Evolutionary conservation across 768 basidiomycete species (phyloP).

Genomic region (Plicaturopsis crispa): DNA sequence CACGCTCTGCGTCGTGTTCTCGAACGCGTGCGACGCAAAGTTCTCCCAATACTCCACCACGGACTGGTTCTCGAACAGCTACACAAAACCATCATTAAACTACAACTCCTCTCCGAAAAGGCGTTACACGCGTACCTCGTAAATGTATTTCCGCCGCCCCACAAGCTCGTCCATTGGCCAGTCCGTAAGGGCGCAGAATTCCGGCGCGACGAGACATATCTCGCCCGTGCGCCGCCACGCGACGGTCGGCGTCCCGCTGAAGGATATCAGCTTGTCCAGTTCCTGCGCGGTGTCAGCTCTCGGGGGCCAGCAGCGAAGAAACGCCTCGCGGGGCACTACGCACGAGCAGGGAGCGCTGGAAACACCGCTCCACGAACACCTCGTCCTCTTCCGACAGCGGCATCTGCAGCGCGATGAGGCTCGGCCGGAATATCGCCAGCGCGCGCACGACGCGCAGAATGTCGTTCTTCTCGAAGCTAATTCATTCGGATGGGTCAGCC

Average conservation of each 20-base stretch:
- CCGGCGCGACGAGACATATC: slow-evolving; percentile 92
- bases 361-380: slow-evolving; percentile 91
- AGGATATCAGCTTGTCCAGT: slow-evolving; percentile 94
- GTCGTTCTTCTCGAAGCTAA: slow-evolving; percentile 93
- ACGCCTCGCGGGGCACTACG: slow-evolving; percentile 19
- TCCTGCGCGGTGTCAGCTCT: slow-evolving; percentile 51
- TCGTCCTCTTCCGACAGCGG: slow-evolving; percentile 94
- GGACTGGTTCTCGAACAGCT: slow-evolving; percentile 94
- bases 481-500: slow-evolving; percentile 3
- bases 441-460: slow-evolving; percentile 91
- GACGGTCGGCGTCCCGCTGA: slow-evolving; percentile 94
- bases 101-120: slow-evolving; percentile 1
- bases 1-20: slow-evolving; percentile 93
- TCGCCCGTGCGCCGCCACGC: slow-evolving; percentile 98
- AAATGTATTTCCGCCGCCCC: slow-evolving; percentile 53
- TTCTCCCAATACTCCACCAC: slow-evolving; percentile 96
- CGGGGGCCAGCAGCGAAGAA: no score
- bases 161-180: slow-evolving; percentile 82
- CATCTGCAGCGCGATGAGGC: slow-evolving; percentile 96
- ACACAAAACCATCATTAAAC: slow-evolving; percentile 8
- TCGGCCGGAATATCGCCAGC: slow-evolving; percentile 92
- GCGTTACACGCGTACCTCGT: slow-evolving; percentile 38
- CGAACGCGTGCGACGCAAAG: slow-evolving; percentile 94
- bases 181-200: slow-evolving; percentile 91
- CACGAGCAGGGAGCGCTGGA: slow-evolving; percentile 88